Evolutionary conservation across 768 basidiomycete genomes (phyloP), one percentile per base, ranked within the genome.

Genomic region (Pleurotus pulmonarius): DNA sequence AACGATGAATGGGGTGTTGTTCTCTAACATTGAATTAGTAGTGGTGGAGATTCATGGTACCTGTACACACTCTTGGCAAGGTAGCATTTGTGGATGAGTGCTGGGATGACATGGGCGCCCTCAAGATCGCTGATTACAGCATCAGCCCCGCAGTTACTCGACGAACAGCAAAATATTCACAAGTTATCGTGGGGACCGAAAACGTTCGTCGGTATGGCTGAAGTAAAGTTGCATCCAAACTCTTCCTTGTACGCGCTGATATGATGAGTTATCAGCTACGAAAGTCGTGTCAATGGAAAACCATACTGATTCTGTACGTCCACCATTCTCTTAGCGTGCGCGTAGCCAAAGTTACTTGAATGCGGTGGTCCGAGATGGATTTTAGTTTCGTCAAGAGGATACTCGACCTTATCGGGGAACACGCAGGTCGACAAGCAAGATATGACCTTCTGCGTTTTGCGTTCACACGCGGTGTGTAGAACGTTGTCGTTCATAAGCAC

Each of bases 401-500:
- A 97, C 52, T 85, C 81, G 61, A 95, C 94, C 69, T 94, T 90
- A 71, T 98, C 95, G 0, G 95, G 95, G 77, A 95, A 98, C 46
- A 98, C 93, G 67, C 95, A 98, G 41, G 96, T 98, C 8, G 95
- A 97, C 39, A 98, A 83, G 67, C 95, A 98, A 11, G 95, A 97
- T 57, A 98, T 88, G 62, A 96, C 80, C 71, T 97, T 98, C 60
- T 80, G 62, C 18, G 80, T 79, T 49, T 83, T 76, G 64, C 78
- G 74, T 60, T 85, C 76, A 66, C 92, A 80, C 6, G 93, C 77
- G 29, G 81, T 77, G 67, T 94, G 83, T 18, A 98, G 80, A 41
- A 98, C 85, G 69, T 94, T 94, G 69, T 96, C 92, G 73, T 98
- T 98, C 75, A 98, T 98, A 60, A 94, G 79, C 67, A 88, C 82